Base-by-base conservation (phyloP, 306 rosid species). In the Leucaena leucocephala region DNA sequence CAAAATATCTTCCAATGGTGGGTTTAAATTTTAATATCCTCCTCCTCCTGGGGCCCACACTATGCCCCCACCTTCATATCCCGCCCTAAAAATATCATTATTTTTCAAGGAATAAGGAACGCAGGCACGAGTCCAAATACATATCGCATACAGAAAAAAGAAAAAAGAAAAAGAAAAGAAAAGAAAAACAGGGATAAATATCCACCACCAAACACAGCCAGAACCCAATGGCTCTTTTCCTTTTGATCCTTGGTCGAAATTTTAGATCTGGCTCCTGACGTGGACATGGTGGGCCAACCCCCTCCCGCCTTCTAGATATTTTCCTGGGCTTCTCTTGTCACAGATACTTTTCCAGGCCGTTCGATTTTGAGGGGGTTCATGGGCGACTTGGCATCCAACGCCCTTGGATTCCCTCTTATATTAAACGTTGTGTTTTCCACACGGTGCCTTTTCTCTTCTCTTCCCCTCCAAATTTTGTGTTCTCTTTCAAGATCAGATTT, bases 181-280 rank as follows among this genome's bases (percentile, higher is more conserved):
- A n/a, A 27, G 27, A 27, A 27, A 27, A 27, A 27, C 27, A 0
- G 27, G 27, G 61, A 73, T 71, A 63, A 75, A 87, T 84, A 49
- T 70, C 84, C 84, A 83, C 97, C 90, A 84, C 91, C 84, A 77
- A 77, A 68, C 84, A 27, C 27, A 27, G 27, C 27, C 27, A 27
- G 27, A 27, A 27, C 64, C 92, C 92, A 88, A 79, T 87, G 69
- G 80, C 62, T 82, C 39, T 33, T 48, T 4, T 0, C 22, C 74
- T 81, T 84, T 71, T 52, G 84, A 84, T 88, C 74, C 80, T 83
- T 78, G 86, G 82, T 55, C 17, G 45, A 80, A 55, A 58, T 22
- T 76, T 76, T 19, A 71, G 86, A 81, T 84, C 82, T 71, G 74
- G 39, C 2, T n/a, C 86, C 15, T 85, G 92, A 89, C 94, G 97